Evolutionary conservation across 1,284 basidiomycete genomes (phyloP).

Genomic region (Austroboletus rostrupii): DNA sequence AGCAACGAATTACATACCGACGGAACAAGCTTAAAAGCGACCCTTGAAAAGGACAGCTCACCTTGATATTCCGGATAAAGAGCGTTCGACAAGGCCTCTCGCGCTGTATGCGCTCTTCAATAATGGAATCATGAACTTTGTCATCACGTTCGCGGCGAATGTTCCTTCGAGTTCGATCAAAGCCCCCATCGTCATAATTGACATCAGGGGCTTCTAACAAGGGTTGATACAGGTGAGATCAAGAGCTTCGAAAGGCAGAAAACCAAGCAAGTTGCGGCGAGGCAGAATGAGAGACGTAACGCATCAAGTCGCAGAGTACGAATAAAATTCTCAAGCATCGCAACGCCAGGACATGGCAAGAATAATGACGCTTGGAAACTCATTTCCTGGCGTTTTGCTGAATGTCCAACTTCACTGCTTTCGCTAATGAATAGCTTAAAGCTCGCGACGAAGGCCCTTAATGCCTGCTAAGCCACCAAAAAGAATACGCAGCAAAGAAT

Average conservation of each 20-base stretch:
- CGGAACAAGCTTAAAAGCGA: constrained; percentile 1
- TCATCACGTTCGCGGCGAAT: constrained; percentile 71
- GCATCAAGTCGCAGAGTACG: constrained; percentile 29
- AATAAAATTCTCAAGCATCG: constrained; percentile 22
- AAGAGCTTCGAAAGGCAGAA: constrained; percentile 34
- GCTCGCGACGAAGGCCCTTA: constrained; percentile 36
- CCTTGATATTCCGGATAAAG: constrained; percentile 97
- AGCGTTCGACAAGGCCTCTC: constrained; percentile 93
- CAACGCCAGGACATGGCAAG: constrained; percentile 16
- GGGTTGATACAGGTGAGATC: constrained; percentile 54
- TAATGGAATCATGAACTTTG: constrained; percentile 81
- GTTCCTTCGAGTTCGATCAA: constrained; percentile 43
- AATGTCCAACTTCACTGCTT: constrained; percentile 35
- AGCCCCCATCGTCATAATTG: constrained; percentile 52
- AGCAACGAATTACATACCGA: constrained; percentile 8
- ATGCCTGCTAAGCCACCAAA: constrained; percentile 20
- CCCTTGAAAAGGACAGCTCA: constrained; percentile 43
- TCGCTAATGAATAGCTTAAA: constrained; percentile 45
- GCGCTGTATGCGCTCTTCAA: constrained; percentile 84
- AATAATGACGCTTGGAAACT: constrained; percentile 23
- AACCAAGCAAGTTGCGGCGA: constrained; percentile 39
- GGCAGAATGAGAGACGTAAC: constrained; percentile 39
- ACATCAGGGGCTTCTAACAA: constrained; percentile 56
- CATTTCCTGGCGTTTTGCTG: constrained; percentile 26
- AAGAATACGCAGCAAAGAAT: constrained; percentile 19